Conservation (phyloP, 768 basidiomycete genomes). For the Pholiota molesta region DNA sequence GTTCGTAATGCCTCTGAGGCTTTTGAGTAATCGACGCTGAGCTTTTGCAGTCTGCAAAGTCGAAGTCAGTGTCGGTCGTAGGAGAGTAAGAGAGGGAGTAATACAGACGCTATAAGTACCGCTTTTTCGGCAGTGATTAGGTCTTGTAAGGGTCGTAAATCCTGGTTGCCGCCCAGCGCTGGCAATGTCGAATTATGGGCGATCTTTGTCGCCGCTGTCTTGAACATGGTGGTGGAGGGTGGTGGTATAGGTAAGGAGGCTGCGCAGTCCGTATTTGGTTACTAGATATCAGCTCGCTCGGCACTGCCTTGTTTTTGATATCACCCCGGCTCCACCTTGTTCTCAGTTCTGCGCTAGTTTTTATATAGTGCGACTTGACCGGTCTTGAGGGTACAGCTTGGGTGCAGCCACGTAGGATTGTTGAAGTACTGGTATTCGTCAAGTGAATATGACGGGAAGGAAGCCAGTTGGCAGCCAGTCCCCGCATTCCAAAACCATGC, state of each 20-base stretch:
- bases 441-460: no score
- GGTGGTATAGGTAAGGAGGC: conserved; percentile 8
- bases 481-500: no score
- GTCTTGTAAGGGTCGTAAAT: conserved; percentile 82
- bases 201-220: conserved; percentile 75
- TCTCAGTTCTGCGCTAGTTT: neutral
- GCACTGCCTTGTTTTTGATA: conserved; percentile 1
- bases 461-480: no score
- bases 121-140: conserved; percentile 89
- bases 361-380: neutral
- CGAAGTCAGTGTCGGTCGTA: neutral
- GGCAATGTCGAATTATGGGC: conserved; percentile 90
- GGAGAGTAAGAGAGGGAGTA: neutral
- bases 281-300: neutral
- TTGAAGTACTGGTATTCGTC: no score
- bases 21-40: conserved; percentile 66
- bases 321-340: neutral
- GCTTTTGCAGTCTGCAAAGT: conserved; percentile 56
- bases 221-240: conserved; percentile 73
- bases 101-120: conserved; percentile 66
- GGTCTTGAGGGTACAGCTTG: no score
- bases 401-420: no score
- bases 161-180: conserved; percentile 68
- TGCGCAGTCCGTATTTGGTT: conserved; percentile 9
- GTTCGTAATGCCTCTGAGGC: conserved; percentile 70